phyloP scores from a whole-genome alignment of 805 yeast genomes.

The Cyberlindnera mississippiensis region DNA sequence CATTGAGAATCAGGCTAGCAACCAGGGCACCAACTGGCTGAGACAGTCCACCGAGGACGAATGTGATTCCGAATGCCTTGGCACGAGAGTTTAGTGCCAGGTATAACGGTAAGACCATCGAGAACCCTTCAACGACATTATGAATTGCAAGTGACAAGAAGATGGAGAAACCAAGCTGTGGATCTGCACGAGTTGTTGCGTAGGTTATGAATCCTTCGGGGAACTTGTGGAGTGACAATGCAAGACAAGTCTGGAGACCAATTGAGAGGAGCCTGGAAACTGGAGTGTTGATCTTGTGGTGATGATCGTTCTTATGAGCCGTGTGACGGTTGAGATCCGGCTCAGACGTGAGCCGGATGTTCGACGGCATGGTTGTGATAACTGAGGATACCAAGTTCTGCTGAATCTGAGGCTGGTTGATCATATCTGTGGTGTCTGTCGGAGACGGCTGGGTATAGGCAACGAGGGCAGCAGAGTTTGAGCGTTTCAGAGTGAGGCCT shows the following conservation, averaged over 20 bases:
- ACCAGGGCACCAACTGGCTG: slow-evolving; percentile 87
- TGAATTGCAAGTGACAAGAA: slow-evolving; percentile 84
- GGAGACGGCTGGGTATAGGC: slow-evolving; percentile 27
- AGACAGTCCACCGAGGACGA: slow-evolving; percentile 73
- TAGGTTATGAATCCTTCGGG: slow-evolving; percentile 95
- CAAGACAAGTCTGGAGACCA: slow-evolving; percentile 87
- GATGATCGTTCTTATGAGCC: slow-evolving; percentile 48
- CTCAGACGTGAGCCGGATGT: slow-evolving; percentile 21
- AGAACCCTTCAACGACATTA: slow-evolving; percentile 90
- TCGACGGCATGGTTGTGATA: slow-evolving; percentile 6
- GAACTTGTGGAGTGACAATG: slow-evolving; percentile 81
- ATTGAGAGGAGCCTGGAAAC: slow-evolving; percentile 75
- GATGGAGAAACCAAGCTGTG: slow-evolving; percentile 70
- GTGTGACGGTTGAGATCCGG: slow-evolving; percentile 28
- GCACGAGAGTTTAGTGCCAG: slow-evolving; percentile 61
- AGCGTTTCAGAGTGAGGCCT: slow-evolving; percentile 7
- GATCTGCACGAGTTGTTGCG: slow-evolving; percentile 66
- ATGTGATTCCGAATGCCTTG: slow-evolving; percentile 62
- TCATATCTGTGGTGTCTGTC: no score
- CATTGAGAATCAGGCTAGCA: slow-evolving; percentile 51
- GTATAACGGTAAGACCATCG: slow-evolving; percentile 87
- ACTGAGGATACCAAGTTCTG: not conserved
- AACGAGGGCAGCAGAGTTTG: slow-evolving; percentile 19
- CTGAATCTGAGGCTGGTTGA: no score
- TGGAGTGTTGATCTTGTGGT: slow-evolving; percentile 77